Conservation (phyloP, 345 rosid genomes). For the Syzygium aromaticum region DNA sequence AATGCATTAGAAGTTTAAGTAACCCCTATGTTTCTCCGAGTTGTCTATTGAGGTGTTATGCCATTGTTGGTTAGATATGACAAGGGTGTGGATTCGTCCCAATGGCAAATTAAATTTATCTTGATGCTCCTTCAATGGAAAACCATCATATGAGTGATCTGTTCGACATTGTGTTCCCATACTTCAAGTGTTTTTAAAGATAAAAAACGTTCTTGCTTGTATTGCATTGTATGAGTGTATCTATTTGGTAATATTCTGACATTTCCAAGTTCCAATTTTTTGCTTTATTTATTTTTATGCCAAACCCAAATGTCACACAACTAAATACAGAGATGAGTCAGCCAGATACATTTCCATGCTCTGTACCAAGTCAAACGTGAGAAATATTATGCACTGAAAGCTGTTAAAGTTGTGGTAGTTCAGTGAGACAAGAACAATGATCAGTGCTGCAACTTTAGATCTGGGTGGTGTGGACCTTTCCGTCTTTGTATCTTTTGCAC, state of each 20-base stretch:
- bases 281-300: not conserved
- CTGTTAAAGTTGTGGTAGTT: not conserved
- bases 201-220: not conserved
- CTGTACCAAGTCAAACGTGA: not conserved
- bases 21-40: not conserved
- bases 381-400: not conserved
- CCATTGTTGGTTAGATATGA: not conserved
- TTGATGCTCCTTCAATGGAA: not conserved
- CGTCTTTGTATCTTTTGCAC: not conserved
- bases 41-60: not conserved
- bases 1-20: not conserved
- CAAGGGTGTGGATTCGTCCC: not conserved
- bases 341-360: not conserved
- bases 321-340: not conserved
- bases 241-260: not conserved
- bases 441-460: not conserved
- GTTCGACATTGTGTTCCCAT: not conserved
- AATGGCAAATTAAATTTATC: not conserved
- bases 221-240: not conserved
- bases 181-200: not conserved
- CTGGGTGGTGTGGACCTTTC: not conserved
- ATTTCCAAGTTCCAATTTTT: not conserved
- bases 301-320: not conserved
- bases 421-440: not conserved
- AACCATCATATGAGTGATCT: not conserved